Base-by-base conservation (phyloP, 1,284 basidiomycete genomes). In the Pisolithus thermaeus region DNA sequence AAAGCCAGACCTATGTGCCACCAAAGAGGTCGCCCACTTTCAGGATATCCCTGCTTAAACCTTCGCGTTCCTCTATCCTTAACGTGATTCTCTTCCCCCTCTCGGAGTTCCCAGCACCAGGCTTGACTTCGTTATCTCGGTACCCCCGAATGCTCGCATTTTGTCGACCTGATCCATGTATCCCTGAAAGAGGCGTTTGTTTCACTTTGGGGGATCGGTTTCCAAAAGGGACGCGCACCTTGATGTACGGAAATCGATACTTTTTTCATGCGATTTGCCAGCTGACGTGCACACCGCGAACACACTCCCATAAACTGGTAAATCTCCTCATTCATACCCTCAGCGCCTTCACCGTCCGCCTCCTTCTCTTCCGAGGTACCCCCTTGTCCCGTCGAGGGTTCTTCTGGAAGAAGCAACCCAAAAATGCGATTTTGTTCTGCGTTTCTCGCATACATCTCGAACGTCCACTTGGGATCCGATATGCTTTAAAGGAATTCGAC, bases 181-280 rank as follows among this genome's bases (percentile, higher is more conserved):
- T 99, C 94, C 90, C 93, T 56, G 28, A 45, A 12, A 25, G 49
- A 14, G 12, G 37, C 7, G 4, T 38, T 22, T 22, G 39, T n/a
- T 41, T 20, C 7, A 8, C 45, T 23, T 27, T 46, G n/a, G n/a
- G 20, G 27, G 42, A 25, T 27, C 20, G 28, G 11, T 22, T 12
- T 12, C 12, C 14, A n/a, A 27, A 5, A 41, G 42, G 23, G 28
- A 18, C 12, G 59, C 52, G 49, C 53, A 89, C 92, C 78, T 99
- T 93, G 79, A 99, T 99, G 72, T 99, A 96, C 0, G 97, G 97
- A n/a, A 59, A 99, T 98, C 62, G 85, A 86, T 61, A 99, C 89
- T 65, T 90, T 92, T 78, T 99, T 96, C 92, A 99, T 97, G 59
- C 85, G 74, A 0, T 96, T 99, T 64, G 92, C 81, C 23, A 93